phyloP scores from a whole-genome alignment of 2,329 filamentous ascomycete genomes.

The Dactylonectria macrodidyma region DNA sequence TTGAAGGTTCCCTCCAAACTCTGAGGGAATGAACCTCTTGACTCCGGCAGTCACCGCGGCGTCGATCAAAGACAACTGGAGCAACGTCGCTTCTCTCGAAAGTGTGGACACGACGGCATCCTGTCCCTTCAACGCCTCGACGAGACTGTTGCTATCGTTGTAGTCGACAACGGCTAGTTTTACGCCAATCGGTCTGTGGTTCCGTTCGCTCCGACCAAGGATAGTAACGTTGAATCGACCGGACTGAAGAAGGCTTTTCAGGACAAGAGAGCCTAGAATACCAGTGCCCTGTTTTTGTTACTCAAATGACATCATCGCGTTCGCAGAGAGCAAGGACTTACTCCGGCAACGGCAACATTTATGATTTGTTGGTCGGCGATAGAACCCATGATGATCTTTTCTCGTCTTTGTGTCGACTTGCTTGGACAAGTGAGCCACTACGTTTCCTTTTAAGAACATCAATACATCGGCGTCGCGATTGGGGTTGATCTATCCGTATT shows the following conservation, averaged over 20 bases:
- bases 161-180: not conserved
- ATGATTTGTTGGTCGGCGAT: not conserved
- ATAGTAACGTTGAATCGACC: slow-evolving; percentile 3
- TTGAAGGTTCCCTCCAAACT: not conserved
- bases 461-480: too few relatives aligned
- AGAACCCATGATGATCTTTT: not conserved
- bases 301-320: not conserved
- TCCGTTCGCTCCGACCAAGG: not conserved
- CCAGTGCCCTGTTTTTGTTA: not conserved
- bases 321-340: not conserved
- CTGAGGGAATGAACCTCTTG: slow-evolving; percentile 9
- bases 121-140: not conserved
- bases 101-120: not conserved
- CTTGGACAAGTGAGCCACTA: not conserved
- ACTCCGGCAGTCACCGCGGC: slow-evolving; percentile 5
- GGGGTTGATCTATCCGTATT: too few relatives aligned
- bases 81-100: not conserved
- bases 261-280: not conserved
- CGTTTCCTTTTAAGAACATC: too few relatives aligned
- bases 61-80: not conserved
- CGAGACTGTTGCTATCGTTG: not conserved
- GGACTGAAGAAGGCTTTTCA: not conserved
- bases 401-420: not conserved
- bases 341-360: slow-evolving; percentile 3
- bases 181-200: not conserved